These are phyloP conservation scores for Puccinia hordei DNA, from an alignment of 1,284 basidiomycete species.

Conservation along the genomic window DNA sequence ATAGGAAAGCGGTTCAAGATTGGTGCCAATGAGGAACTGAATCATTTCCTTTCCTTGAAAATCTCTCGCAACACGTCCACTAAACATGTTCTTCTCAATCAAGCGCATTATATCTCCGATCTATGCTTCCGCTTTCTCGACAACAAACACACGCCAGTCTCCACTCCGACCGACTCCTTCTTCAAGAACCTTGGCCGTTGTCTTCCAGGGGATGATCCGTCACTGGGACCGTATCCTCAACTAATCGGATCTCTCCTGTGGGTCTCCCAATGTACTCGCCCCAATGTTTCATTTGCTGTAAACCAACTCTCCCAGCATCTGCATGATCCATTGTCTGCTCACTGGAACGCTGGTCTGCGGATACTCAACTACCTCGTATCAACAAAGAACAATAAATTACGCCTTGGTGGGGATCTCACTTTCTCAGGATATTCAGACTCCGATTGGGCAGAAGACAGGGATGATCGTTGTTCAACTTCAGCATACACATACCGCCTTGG, in stretches of 20 bases:
- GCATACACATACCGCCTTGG: neutral
- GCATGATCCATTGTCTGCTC: neutral
- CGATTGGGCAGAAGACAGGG: conserved; percentile 13
- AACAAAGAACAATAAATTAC: neutral
- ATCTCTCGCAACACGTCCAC: neutral
- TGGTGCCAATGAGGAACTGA: neutral
- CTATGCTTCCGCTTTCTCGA: neutral
- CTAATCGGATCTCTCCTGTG: neutral
- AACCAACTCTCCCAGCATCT: conserved; percentile 25
- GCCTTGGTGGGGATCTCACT: neutral
- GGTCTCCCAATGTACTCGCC: conserved; percentile 10
- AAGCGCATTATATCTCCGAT: neutral
- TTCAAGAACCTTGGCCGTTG: neutral
- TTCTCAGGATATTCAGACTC: neutral
- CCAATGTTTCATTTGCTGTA: neutral
- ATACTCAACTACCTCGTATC: neutral
- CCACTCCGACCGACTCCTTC: neutral
- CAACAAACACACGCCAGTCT: neutral
- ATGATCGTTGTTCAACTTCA: neutral
- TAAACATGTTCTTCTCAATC: neutral
- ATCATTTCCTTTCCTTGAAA: neutral
- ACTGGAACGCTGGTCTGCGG: conserved; percentile 10
- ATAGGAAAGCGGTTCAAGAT: neutral
- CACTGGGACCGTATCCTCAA: neutral
- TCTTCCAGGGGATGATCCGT: neutral